Conservation (phyloP, 805 yeast species). For the Pichia paraexigua region DNA sequence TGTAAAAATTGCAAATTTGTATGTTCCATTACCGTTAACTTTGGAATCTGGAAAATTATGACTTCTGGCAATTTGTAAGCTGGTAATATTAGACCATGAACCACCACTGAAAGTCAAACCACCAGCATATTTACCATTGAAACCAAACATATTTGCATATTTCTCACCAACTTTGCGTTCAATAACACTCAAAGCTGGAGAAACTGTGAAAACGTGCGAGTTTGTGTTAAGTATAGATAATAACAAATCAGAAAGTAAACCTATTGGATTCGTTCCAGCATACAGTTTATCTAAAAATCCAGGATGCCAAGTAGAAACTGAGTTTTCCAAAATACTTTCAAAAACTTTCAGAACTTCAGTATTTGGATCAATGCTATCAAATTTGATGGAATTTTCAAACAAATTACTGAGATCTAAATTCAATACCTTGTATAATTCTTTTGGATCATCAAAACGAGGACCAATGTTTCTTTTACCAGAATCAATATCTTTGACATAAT, state of each 20-base stretch:
- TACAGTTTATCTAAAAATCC: conserved; percentile 80
- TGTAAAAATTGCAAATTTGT: conserved; percentile 62
- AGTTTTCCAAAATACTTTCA: conserved; percentile 51
- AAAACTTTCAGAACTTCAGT: conserved; percentile 41
- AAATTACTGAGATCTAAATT: conserved; percentile 25
- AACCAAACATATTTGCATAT: conserved; percentile 64
- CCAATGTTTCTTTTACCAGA: conserved; percentile 44
- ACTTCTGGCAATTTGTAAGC: conserved; percentile 69
- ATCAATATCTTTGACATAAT: conserved; percentile 41
- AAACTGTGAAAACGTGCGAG: conserved; percentile 78
- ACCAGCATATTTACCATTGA: conserved; percentile 48
- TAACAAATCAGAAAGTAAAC: conserved; percentile 64
- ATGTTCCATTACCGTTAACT: conserved; percentile 42
- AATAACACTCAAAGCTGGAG: conserved; percentile 70
- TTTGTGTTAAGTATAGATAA: conserved; percentile 70
- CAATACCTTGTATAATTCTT: conserved; percentile 32
- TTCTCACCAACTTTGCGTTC: conserved; percentile 61
- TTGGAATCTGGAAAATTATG: conserved; percentile 63
- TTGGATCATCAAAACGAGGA: conserved; percentile 40
- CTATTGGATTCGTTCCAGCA: conserved; percentile 81
- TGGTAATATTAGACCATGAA: conserved; percentile 76
- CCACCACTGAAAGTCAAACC: conserved; percentile 86
- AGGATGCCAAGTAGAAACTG: conserved; percentile 81
- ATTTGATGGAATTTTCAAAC: conserved; percentile 17
- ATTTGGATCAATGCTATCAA: conserved; percentile 11